These are phyloP conservation scores for Trichoderma harzianum DNA, from an alignment of 2,329 filamentous ascomycete species.

Conservation along the genomic window DNA sequence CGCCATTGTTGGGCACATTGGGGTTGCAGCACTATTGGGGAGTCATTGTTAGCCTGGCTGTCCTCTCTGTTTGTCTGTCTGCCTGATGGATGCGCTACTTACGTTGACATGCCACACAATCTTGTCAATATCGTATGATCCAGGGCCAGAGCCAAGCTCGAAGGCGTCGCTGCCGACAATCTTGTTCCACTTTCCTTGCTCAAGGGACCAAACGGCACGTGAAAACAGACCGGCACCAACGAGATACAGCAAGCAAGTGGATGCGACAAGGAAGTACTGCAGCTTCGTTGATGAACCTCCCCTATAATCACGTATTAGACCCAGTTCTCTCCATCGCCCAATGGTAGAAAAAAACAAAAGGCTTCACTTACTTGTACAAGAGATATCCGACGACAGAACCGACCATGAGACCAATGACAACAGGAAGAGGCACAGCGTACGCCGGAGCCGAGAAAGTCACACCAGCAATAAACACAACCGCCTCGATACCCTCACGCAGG, in stretches of 20 bases:
- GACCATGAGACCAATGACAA: constrained; percentile 66
- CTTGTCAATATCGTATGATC: constrained; percentile 74
- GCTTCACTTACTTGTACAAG: constrained; percentile 66
- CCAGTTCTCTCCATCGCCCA: background rate
- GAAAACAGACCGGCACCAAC: constrained; percentile 82
- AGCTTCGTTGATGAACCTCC: constrained; percentile 42
- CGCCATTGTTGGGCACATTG: constrained; percentile 65
- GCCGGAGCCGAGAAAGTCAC: constrained; percentile 75
- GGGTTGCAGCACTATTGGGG: constrained; percentile 70
- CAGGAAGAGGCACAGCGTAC: constrained; percentile 71
- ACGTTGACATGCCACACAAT: constrained; percentile 82
- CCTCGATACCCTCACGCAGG: constrained; percentile 81
- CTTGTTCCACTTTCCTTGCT: constrained; percentile 66
- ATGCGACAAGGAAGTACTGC: constrained; percentile 76
- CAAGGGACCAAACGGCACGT: constrained; percentile 69
- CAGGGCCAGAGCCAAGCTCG: constrained; percentile 56
- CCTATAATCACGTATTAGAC: constrained; percentile 26
- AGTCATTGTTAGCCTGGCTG: background rate
- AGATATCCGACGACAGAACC: constrained; percentile 67
- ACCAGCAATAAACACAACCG: constrained; percentile 80
- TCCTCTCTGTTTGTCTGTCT: background rate
- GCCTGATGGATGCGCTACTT: constrained; percentile 33
- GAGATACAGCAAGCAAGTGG: constrained; percentile 80
- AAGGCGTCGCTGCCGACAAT: constrained; percentile 56
- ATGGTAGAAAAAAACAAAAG: background rate